phyloP scores from a whole-genome alignment of 768 basidiomycete genomes.

The Lyophyllum shimeji region DNA sequence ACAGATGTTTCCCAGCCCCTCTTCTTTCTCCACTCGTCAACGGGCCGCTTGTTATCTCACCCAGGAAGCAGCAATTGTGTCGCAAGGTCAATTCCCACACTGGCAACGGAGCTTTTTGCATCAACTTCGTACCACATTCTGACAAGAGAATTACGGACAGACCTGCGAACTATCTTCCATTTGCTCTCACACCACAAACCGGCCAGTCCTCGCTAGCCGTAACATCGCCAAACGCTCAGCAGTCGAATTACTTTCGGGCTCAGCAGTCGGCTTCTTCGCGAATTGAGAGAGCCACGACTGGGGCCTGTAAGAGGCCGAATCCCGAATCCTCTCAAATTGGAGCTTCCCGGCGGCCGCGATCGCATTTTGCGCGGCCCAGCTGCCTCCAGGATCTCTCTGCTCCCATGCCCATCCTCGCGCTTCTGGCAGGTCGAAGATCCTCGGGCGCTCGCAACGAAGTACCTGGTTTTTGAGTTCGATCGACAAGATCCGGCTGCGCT shows the following conservation, averaged over 20 bases:
- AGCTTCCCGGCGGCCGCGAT: background rate
- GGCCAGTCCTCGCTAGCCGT: background rate
- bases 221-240: background rate
- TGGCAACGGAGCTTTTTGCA: background rate
- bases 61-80: background rate
- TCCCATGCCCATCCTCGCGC: background rate
- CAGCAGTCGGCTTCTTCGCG: background rate
- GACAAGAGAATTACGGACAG: background rate
- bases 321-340: background rate
- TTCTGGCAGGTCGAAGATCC: background rate
- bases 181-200: background rate
- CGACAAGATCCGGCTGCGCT: background rate
- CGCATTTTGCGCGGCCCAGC: background rate
- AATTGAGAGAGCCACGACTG: background rate
- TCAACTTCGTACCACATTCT: background rate
- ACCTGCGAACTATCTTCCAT: background rate
- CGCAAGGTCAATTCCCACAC: background rate
- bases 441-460: background rate
- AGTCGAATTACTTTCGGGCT: background rate
- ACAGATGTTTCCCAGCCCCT: background rate
- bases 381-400: background rate
- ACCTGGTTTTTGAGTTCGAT: background rate
- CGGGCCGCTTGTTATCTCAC: background rate
- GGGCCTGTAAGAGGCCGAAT: background rate
- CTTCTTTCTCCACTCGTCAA: background rate